phyloP scores from a whole-genome alignment of 306 rosid species.

The Fragaria iinumae region DNA sequence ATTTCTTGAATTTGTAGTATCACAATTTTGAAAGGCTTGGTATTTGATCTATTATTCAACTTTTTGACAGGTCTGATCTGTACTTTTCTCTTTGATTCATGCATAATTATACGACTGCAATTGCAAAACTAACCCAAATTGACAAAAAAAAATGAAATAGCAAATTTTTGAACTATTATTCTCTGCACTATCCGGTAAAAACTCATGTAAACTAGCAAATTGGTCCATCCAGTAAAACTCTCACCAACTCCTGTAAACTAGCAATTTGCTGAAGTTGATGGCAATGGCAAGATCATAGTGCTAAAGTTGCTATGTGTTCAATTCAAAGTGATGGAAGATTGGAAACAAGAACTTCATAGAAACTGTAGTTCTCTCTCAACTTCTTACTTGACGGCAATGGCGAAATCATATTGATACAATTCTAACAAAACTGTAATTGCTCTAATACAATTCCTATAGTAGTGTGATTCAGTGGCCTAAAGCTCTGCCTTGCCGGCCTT shows the following conservation, averaged over 20 bases:
- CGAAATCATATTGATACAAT: slow-evolving; percentile 15
- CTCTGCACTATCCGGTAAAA: no score
- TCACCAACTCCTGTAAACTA: not conserved
- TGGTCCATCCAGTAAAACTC: not conserved
- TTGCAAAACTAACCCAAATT: not conserved
- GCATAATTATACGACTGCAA: not conserved
- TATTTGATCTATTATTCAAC: slow-evolving; percentile 12
- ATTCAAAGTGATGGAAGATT: not conserved
- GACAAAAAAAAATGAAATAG: no score
- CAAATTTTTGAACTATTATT: no score
- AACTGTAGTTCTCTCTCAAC: not conserved
- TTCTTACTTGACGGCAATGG: slow-evolving; percentile 17
- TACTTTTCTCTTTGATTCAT: not conserved
- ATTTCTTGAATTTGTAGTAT: slow-evolving; percentile 24
- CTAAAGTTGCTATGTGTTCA: not conserved
- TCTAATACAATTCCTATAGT: slow-evolving; percentile 17
- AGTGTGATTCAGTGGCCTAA: slow-evolving; percentile 30
- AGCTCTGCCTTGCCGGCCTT: slow-evolving; percentile 66
- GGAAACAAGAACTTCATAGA: not conserved
- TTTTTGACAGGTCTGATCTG: not conserved
- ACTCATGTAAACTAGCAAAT: no score
- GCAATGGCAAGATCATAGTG: not conserved
- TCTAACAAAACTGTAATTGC: slow-evolving; percentile 18
- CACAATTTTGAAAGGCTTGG: slow-evolving; percentile 34
- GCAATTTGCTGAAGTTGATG: not conserved